A percentile compares a stretch with the other conserved stretches of the same genome.
Conservation (phyloP, 345 rosid species). For the Eucalyptus virginea region DNA sequence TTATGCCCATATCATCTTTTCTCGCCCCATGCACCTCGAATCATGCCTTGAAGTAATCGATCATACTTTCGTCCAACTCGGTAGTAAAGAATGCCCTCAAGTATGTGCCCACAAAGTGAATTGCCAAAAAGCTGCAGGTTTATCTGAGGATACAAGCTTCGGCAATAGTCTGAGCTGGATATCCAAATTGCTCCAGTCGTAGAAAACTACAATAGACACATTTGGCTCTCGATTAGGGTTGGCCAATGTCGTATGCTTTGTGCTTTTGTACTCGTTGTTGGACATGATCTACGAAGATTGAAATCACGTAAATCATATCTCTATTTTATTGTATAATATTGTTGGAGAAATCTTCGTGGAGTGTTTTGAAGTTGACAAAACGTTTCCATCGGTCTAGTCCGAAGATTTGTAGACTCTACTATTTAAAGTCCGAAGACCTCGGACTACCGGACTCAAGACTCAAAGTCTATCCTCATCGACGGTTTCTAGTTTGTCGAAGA, state of each 20-base stretch:
- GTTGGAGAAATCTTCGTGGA: no score
- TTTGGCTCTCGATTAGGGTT: slow-evolving; percentile 11
- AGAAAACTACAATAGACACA: slow-evolving; percentile 26
- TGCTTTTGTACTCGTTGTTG: slow-evolving; percentile 32
- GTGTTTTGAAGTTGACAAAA: no score
- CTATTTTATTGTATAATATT: no score
- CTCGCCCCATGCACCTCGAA: neutral
- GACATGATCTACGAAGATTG: slow-evolving; percentile 15
- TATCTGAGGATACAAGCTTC: slow-evolving; percentile 16
- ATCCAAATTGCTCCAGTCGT: slow-evolving; percentile 8
- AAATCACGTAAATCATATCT: no score
- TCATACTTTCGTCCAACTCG: slow-evolving; percentile 26
- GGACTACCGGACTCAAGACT: no score
- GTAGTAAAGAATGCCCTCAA: slow-evolving; percentile 17
- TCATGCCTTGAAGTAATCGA: slow-evolving; percentile 11
- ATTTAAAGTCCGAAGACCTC: no score
- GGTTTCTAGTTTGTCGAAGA: no score
- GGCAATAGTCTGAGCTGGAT: slow-evolving; percentile 11
- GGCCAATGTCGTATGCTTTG: slow-evolving; percentile 29
- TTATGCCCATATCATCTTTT: neutral
- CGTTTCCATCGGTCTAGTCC: no score
- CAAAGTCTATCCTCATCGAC: no score
- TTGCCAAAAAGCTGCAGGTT: slow-evolving; percentile 17
- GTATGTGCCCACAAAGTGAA: slow-evolving; percentile 11
- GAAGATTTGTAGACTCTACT: no score